These are phyloP conservation scores for Exophiala calicioides DNA, from an alignment of 2,329 filamentous ascomycete species.

Conservation along the genomic window DNA sequence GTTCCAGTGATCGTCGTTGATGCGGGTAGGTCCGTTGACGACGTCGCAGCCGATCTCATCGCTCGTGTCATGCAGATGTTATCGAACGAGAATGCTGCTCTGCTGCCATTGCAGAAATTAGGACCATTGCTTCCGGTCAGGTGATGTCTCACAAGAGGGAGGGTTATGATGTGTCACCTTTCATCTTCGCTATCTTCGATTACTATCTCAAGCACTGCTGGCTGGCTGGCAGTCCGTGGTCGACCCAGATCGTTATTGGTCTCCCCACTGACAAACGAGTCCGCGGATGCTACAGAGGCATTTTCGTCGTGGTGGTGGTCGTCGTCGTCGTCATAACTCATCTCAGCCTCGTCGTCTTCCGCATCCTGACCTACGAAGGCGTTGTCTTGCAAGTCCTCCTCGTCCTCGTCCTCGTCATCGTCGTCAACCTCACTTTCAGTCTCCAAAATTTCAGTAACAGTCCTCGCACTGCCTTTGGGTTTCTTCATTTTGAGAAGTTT, in stretches of 20 bases:
- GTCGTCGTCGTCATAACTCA: slow-evolving; percentile 17
- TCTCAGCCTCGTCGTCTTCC: slow-evolving; percentile 22
- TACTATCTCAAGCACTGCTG: slow-evolving; percentile 42
- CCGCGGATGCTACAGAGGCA: slow-evolving; percentile 30
- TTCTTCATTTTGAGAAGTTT: slow-evolving; percentile 62
- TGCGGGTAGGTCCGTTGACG: slow-evolving; percentile 54
- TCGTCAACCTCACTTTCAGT: slow-evolving; percentile 25
- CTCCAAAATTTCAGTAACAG: slow-evolving; percentile 29
- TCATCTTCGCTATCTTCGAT: slow-evolving; percentile 60
- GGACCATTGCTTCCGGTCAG: slow-evolving; percentile 30
- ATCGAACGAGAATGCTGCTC: slow-evolving; percentile 24
- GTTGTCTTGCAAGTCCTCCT: slow-evolving; percentile 18
- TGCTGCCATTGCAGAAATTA: slow-evolving; percentile 37
- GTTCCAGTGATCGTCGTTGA: slow-evolving; percentile 58
- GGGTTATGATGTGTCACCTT: slow-evolving; percentile 14
- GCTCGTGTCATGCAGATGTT: slow-evolving; percentile 8
- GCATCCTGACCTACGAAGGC: slow-evolving; percentile 15
- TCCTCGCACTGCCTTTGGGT: slow-evolving; percentile 36
- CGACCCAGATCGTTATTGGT: slow-evolving; percentile 1
- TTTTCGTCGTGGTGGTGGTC: slow-evolving; percentile 32
- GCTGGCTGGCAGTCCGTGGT: not conserved
- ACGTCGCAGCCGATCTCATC: slow-evolving; percentile 50
- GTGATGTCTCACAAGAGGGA: slow-evolving; percentile 1
- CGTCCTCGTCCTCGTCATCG: slow-evolving; percentile 21
- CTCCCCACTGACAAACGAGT: slow-evolving; percentile 16